Base-by-base conservation (phyloP, 148 eudicot species). In the Selenicereus undatus region DNA sequence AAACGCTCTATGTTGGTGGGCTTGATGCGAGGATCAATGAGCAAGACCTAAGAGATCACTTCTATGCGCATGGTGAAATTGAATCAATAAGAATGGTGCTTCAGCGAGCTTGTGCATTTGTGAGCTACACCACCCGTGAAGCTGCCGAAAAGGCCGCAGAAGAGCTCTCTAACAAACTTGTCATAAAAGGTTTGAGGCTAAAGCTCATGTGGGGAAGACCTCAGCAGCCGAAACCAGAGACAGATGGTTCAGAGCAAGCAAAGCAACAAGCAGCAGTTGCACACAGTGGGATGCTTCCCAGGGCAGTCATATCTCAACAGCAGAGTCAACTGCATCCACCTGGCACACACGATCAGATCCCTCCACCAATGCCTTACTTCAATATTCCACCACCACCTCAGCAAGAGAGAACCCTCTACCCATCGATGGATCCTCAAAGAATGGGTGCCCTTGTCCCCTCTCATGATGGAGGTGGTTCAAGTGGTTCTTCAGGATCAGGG, bases 121-220 rank as follows among this genome's bases (percentile, higher is more conserved):
- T 96, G 12, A 90, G 98, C 11, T 96, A 96, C 90, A 96, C 99
- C 32, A 92, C 99, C 52, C 84, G 99, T 76, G 98, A 94, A 82
- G 98, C 93, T 6, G 98, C 99, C 1, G 99, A 93, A 83, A 96
- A 91, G 86, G 99, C 99, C 12, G 99, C 99, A 14, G 98, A 86
- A 36, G 99, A 96, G 83, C 98, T 96, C 60, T 88, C 98, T 5
- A 96, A 96, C 92, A 94, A 89, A 81, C 91, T 96, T 27, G 99
- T 96, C 76, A 89, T 96, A 35, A 92, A 92, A 52, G 95, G 97
- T 66, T 78, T 92, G 77, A 83, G 99, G 90, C 84, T 96, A 83
- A 96, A 96, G 90, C 91, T 96, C 20, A 89, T 94, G 89, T 96
- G 99, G 99, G 99, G 99, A 50, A 81, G 91, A 32, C 98, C 99